phyloP scores from a whole-genome alignment of 768 basidiomycete species.

The Amanita polypyramis region DNA sequence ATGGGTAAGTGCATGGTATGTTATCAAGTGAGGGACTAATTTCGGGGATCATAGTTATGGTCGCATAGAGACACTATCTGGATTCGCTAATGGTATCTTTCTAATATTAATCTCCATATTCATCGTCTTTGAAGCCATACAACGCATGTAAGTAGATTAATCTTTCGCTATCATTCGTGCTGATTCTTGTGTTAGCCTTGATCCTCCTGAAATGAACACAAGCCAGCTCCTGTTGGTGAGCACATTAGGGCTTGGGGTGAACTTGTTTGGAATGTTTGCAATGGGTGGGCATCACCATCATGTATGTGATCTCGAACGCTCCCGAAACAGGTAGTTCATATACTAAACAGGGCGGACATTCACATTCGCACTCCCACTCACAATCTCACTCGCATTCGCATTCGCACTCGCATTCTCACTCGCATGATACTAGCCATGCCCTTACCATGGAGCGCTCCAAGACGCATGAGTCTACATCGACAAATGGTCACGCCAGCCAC shows the following conservation, averaged over 20 bases:
- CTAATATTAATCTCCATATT: slow-evolving; percentile 91
- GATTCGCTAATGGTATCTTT: slow-evolving; percentile 96
- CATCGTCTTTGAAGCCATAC: slow-evolving; percentile 96
- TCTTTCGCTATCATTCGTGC: neutral
- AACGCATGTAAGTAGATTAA: slow-evolving; percentile 59
- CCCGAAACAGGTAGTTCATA: neutral
- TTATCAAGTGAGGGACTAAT: neutral
- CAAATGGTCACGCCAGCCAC: neutral
- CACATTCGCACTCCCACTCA: slow-evolving; percentile 26
- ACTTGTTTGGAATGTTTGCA: slow-evolving; percentile 97
- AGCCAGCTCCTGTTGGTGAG: slow-evolving; percentile 86
- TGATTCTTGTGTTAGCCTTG: slow-evolving; percentile 38
- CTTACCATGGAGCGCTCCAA: neutral
- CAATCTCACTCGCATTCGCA: slow-evolving; percentile 13
- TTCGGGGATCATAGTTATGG: slow-evolving; percentile 54
- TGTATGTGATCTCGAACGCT: slow-evolving; percentile 28
- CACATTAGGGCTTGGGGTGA: slow-evolving; percentile 81
- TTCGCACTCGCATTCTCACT: slow-evolving; percentile 13
- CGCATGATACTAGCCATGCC: neutral
- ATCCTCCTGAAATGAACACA: slow-evolving; percentile 98
- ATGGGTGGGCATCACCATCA: slow-evolving; percentile 94
- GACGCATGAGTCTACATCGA: neutral
- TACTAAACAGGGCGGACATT: slow-evolving; percentile 42
- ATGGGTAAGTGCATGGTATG: slow-evolving; percentile 50
- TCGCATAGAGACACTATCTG: slow-evolving; percentile 93